Conservation (phyloP, 345 rosid genomes). For the Litchi chinensis region DNA sequence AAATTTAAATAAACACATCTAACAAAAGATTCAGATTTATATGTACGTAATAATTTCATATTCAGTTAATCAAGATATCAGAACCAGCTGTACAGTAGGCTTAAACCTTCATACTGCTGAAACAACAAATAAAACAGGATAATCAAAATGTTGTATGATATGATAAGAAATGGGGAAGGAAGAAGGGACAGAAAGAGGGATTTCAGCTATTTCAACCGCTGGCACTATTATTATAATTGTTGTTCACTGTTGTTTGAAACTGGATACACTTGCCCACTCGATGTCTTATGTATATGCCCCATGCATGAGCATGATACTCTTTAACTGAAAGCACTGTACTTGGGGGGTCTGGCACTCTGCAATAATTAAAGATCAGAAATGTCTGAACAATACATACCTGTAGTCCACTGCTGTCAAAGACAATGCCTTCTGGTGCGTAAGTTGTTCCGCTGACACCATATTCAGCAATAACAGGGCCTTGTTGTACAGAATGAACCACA, state of each 20-base stretch:
- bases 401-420: slow-evolving; percentile 60
- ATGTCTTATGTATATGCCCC: background rate
- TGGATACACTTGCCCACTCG: background rate
- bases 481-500: slow-evolving; percentile 71
- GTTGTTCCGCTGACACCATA: slow-evolving; percentile 90
- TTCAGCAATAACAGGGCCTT: slow-evolving; percentile 66
- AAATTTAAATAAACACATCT: background rate
- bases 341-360: background rate
- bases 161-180: background rate
- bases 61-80: background rate
- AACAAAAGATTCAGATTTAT: background rate
- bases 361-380: background rate
- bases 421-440: slow-evolving; percentile 93
- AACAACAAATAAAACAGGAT: background rate
- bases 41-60: background rate
- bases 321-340: background rate
- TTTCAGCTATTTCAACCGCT: background rate
- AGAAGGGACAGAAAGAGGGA: background rate
- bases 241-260: background rate
- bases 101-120: background rate
- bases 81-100: background rate
- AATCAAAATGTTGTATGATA: background rate
- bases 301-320: background rate
- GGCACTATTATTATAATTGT: background rate
- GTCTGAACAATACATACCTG: slow-evolving; percentile 60